Evolutionary conservation across 2,329 filamentous ascomycete genomes (phyloP).

Genomic region (Talaromyces piceae): DNA sequence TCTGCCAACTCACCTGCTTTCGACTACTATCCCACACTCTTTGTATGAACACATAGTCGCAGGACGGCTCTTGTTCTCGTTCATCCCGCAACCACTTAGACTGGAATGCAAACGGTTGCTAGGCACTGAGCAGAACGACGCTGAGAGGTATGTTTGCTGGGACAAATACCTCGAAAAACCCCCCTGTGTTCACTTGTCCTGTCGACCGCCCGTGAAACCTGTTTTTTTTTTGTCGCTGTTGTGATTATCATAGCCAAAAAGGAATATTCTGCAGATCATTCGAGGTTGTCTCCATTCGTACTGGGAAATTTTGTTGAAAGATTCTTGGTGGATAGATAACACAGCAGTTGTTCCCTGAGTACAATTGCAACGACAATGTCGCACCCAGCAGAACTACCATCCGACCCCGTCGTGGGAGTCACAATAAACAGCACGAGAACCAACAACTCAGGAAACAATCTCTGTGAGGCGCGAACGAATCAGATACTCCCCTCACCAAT

Average conservation of each 20-base stretch:
- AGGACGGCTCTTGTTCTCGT: neutral
- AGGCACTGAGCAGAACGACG: neutral
- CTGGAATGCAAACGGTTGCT: constrained; percentile 2
- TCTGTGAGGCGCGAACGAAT: neutral
- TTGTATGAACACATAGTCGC: neutral
- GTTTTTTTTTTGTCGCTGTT: neutral
- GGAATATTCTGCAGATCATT: neutral
- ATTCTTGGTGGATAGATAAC: neutral
- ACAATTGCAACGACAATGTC: neutral
- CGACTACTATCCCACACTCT: neutral
- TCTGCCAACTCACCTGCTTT: neutral
- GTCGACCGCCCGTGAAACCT: neutral
- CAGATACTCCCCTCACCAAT: constrained; percentile 1
- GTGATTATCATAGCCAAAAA: neutral
- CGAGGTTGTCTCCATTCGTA: constrained; percentile 11
- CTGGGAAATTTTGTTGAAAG: neutral
- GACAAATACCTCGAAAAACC: neutral
- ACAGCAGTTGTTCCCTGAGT: no score
- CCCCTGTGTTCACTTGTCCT: neutral
- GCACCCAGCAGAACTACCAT: constrained; percentile 5
- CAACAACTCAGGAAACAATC: neutral
- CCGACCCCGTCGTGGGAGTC: constrained; percentile 7
- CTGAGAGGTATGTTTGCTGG: neutral
- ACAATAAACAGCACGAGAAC: constrained; percentile 2
- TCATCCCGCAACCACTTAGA: neutral